Evolutionary conservation across 2,329 filamentous ascomycete genomes (phyloP), one percentile per base, ranked within the genome.

Genomic region (Acrodontium crateriforme): DNA sequence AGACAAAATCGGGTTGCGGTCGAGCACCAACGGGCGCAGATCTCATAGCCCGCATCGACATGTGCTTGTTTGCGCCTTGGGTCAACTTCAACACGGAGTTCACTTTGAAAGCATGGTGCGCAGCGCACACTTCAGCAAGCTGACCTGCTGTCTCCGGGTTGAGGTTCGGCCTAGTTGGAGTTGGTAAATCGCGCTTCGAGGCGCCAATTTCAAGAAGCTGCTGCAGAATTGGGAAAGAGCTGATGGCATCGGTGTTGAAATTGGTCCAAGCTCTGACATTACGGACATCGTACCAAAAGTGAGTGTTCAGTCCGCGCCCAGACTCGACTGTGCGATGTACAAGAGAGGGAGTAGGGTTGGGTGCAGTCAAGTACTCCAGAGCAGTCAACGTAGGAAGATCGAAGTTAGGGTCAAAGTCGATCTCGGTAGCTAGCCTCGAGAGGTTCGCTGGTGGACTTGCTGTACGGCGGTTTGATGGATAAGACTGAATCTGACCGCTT

Each of bases 261-360:
- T 72, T 69, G 28, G 69, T 69, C 87, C 87, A 94, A 36, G 74
- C 69, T 37, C 81, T 74, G 40, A 94, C 65, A 51, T 91, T 87
- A 42, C 87, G 79, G 33, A 92, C 69, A 47, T 95, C 87, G 80
- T 83, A 94, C 87, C 87, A 95, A 55, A 87, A 93, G 60, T 92
- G 75, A 53, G 77, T 82, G 45, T 69, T 77, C 55, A 66, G 69
- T 46, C 66, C 74, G 52, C 73, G 79, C 58, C 74, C 51, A 49
- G 78, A 75, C 34, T 78, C 80, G 41, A 87, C 71, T 18, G 42
- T 41, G 41, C 77, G 79, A 47, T 78, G 78, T 19, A 92, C 82
- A 18, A 93, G 64, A 21, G 78, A 77, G 11, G 85, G 78, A 13
- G 82, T 76, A 12, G 85, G 84, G 49, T 91, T 93, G 35, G 79